Evolutionary conservation across 164 flowering plant genomes (phyloP), one percentile per base, ranked within the genome.

Genomic region (Berberis thunbergii): DNA sequence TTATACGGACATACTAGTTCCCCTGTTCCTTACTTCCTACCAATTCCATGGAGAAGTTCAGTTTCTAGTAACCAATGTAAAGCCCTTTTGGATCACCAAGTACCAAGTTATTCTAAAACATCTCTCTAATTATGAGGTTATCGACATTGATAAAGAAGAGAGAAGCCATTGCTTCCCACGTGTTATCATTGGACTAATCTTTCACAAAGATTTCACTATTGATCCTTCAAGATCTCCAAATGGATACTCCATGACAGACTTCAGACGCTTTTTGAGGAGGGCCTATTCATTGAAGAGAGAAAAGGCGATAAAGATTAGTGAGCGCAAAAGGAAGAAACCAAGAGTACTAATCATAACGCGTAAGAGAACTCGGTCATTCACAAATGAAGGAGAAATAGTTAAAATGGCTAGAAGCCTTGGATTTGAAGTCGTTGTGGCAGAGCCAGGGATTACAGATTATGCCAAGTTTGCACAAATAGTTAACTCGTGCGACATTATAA

Each of bases 401-500:
- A 48, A 63, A 56, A 60, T 76, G 80, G 89, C 88, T 0, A 70
- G 45, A 62, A 69, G 61, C 11, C 44, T 87, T 59, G 96, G 98
- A 0, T 92, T 43, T 70, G 76, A 81, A 40, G 93, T 87, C 0
- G 68, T 79, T 2, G 75, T 77, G 0, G 71, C 75, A 0, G 95
- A 92, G 69, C 77, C 84, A 0, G 61, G 64, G 1, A 1, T 41
- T 2, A 39, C 64, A 5, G 63, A 69, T 60, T 2, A 81, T 6
- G 10, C 81, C 1, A 62, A 59, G 44, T 74, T 84, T 13, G 80
- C 91, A 0, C 63, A 72, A 6, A 42, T 80, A 0, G 86, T 86
- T 62, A 92, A 87, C 54, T 87, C 95, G 2, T 84, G 91, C 49
- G 95, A 87, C 64, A 89, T 85, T 43, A 26, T 92, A 76, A 57